Base-by-base conservation (phyloP, 2,329 filamentous ascomycete species). In the Anthostomella pinea region DNA sequence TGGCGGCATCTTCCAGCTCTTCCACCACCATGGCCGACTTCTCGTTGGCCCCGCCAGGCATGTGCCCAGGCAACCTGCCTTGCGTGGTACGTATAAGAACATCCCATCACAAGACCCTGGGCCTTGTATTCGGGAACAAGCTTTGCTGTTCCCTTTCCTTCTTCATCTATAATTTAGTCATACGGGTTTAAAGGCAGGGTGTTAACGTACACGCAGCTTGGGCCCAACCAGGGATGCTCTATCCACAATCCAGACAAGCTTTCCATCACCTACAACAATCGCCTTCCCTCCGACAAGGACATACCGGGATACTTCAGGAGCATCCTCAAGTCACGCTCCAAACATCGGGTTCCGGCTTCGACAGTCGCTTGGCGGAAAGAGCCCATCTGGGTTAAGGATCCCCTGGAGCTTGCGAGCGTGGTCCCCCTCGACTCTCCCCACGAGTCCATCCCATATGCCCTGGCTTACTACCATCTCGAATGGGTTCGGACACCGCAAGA, bases 401-500 rank as follows among this genome's bases (percentile, higher is more conserved):
- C 37, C 15, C 33, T 35, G 4, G 39, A 45, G 15, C 32, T 29
- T 8, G 24, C 33, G 5, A 43, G 29, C 15, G 40, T 25, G 13
- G 41, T 48, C 22, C 42, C 47, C 5, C 45, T 48, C 8, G 33
- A 41, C 18, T 34, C 36, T 3, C 28, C 46, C 6, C 40, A 50
- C 23, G 9, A 22, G 4, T 48, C 41, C 1, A 43, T 48, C 15
- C 38, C 22, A 15, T 50, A 44, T 30, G 24, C 33, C 29, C 19
- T 48, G 11, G 42, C 45, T 6, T 48, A 35, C 20, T 46, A 46
- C 20, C 47, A 50, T 31, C 25, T 48, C 25, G 8, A 44, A 29
- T 43, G 46, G 47, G 45, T 46, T 9, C 31, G 21, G 20, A 28
- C 24, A 11, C 20, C 13, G 7, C 14, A 37, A 15, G 13, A 10